These are phyloP conservation scores for Yamadazyma akitaensis DNA, from an alignment of 805 yeast species.

Conservation along the genomic window DNA sequence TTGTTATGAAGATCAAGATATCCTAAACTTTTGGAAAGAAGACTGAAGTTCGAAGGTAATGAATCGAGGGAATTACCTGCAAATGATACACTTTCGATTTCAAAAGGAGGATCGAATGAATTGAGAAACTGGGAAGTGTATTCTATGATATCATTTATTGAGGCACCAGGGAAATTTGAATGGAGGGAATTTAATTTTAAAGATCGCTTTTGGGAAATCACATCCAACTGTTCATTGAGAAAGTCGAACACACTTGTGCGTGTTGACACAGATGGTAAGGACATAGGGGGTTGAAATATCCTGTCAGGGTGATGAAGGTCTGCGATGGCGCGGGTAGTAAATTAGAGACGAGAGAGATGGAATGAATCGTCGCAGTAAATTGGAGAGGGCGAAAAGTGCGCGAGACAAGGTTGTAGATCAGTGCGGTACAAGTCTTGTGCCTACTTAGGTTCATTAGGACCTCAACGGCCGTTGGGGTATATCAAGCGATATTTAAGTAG, in stretches of 20 bases:
- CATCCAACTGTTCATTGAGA: constrained; percentile 24
- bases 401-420: not conserved
- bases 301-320: not conserved
- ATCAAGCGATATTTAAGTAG: not conserved
- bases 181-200: constrained; percentile 19
- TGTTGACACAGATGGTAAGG: constrained; percentile 1
- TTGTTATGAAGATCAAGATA: constrained; percentile 69
- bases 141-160: constrained; percentile 21
- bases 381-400: not conserved
- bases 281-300: not conserved
- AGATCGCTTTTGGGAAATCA: constrained; percentile 17
- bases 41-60: constrained; percentile 47
- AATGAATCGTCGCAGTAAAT: not conserved
- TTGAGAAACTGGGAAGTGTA: constrained; percentile 19
- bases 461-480: not conserved
- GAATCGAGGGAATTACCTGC: constrained; percentile 47
- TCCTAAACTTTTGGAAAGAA: constrained; percentile 42
- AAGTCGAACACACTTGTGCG: constrained; percentile 11
- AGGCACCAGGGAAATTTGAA: constrained; percentile 8
- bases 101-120: constrained; percentile 23
- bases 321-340: constrained; percentile 4
- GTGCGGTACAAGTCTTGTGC: no score
- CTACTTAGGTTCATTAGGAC: no score
- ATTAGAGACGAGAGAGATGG: not conserved
- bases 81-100: constrained; percentile 50